Evolutionary conservation across 2,329 filamentous ascomycete genomes (phyloP), one percentile per base, ranked within the genome.

Genomic region (Fusarium sarcochroum): DNA sequence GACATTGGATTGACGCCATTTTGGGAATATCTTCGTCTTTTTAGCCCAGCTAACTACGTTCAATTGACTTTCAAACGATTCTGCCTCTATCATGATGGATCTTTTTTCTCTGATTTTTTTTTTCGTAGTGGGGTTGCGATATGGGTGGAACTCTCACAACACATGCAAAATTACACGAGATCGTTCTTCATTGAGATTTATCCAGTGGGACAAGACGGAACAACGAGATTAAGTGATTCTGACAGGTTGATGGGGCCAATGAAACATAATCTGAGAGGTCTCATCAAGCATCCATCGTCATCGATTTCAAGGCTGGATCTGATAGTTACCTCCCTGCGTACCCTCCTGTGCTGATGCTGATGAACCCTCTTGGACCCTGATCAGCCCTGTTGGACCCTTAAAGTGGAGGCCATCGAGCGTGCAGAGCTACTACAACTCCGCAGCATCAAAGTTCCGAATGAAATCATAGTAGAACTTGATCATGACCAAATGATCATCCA

Each of bases 401-500:
- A 4, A 30, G 27, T 30, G 27, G 27, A 30, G 27, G 25, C 25
- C 10, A 30, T 11, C 10, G 27, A 30, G 10, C 27, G 3, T 30
- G 27, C 27, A 30, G 4, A 30, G 10, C 27, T 10, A 30, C 27
- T 58, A 69, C 21, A 78, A 66, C 4, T 79, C 73, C 5, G 79
- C 79, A 32, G 77, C 76, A 34, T 84, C 81, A 72, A 83, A 79
- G 62, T 84, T 84, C 42, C 82, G 77, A 34, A 84, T 73, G 34
- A 84, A 78, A 48, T 79, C 66, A 32, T 80, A 82, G 69, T 82
- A 84, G 71, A 83, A 84, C 64, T 80, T 76, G 30, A 83, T 78
- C 37, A 78, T 76, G 20, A 78, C 77, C 45, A 82, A 75, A 60
- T 84, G 82, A 6, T 75, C 76, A 21, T 72, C 61, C 27, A 83